Conservation (phyloP, 116 monocot genomes). For the Phalaenopsis hybrid region DNA sequence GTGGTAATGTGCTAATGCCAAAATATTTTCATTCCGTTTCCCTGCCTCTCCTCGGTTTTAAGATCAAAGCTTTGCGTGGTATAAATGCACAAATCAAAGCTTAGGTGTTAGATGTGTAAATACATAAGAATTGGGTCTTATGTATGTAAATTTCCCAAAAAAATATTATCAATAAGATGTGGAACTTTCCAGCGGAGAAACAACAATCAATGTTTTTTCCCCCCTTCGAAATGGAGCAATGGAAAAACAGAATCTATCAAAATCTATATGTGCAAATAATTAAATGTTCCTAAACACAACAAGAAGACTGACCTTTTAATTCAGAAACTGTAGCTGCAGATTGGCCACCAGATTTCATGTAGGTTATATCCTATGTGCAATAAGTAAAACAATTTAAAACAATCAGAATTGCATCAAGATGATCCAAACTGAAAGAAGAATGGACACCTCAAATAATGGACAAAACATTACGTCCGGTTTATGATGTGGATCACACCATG, state of each 20-base stretch:
- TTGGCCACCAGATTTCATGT: slow-evolving; percentile 7
- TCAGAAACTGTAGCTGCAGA: slow-evolving; percentile 20
- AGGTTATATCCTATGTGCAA: slow-evolving; percentile 23
- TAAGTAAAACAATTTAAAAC: slow-evolving; percentile 5
- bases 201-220: background rate
- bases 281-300: background rate
- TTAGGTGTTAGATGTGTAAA: too few species aligned
- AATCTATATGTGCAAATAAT: background rate
- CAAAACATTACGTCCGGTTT: background rate
- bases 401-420: background rate
- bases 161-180: background rate
- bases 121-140: too few species aligned
- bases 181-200: background rate
- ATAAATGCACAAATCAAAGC: too few species aligned
- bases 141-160: background rate
- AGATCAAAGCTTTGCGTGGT: too few species aligned
- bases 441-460: background rate
- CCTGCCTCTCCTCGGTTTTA: too few species aligned
- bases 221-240: background rate
- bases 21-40: too few species aligned
- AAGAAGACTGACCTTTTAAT: slow-evolving; percentile 21
- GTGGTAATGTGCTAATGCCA: too few species aligned
- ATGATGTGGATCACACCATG: too few species aligned
- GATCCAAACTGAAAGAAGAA: background rate
- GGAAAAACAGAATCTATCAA: background rate